Evolutionary conservation across 208 protist genomes (phyloP), one percentile per base, ranked within the genome.

Genomic region (Trypanosomatidae sp.): DNA sequence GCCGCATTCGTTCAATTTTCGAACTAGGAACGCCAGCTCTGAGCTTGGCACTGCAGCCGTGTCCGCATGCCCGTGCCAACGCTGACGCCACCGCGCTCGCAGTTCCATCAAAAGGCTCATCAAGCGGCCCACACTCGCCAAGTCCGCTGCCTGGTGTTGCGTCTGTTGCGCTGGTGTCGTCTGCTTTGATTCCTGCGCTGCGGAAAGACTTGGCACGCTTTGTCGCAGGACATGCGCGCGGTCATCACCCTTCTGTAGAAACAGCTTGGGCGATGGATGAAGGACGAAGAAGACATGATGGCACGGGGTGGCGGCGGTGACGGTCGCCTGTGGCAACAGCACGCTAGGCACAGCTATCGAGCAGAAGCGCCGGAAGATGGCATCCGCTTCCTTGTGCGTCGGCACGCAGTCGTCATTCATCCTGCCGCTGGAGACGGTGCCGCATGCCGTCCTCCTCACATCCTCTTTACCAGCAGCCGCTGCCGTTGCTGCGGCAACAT

Each of bases 281-380:
- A 91, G 60, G 25, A 87, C 78, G 44, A 91, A 91, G 55, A 84
- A 87, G 15, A 77, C 73, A 47, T 73, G 84, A 75, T 91, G 81
- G 22, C 79, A 80, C 22, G 80, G 86, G 22, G 86, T 91, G 9
- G 66, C 47, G 3, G 76, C 62, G 1, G 77, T 83, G 17, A 91
- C 74, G 25, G 66, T 49, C 52, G 80, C 80, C 73, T 74, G 80
- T 17, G 55, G 76, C 64, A 68, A 66, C 65, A 83, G 49, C 59
- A 87, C 69, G 25, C 68, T 49, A 7, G 58, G 33, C 75, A 66
- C 25, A 56, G 76, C 76, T 59, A 69, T 66, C 56, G 62, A 6
- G 44, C 67, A 80, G 46, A 80, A 80, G 17, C 56, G 69, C 15
- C 73, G 62, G 76, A 75, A 69, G 62, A 82, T 28, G 44, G 58